Evolutionary conservation across 768 basidiomycete species (phyloP).

Genomic region (Pisolithus albus): DNA sequence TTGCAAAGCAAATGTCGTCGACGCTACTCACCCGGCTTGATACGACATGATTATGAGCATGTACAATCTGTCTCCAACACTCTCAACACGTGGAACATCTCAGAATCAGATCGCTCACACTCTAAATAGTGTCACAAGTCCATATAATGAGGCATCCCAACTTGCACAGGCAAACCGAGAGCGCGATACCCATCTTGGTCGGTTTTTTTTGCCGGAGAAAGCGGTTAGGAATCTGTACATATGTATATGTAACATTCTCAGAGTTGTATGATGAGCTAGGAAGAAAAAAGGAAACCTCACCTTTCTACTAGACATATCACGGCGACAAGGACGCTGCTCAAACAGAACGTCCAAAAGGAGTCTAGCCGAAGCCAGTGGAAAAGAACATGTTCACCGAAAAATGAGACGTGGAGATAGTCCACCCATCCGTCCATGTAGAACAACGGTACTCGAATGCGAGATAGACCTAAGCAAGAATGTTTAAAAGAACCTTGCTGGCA

Average conservation of each 20-base stretch:
- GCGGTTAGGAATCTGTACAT: slow-evolving; percentile 42
- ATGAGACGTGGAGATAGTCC: slow-evolving; percentile 38
- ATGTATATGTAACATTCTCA: not conserved
- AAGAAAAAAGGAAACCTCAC: slow-evolving; percentile 29
- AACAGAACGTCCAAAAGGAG: slow-evolving; percentile 43
- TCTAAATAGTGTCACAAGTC: slow-evolving; percentile 50
- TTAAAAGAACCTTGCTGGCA: too few species aligned
- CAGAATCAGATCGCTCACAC: slow-evolving; percentile 38
- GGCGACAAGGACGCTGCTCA: slow-evolving; percentile 39
- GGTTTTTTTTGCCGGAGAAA: slow-evolving; percentile 42
- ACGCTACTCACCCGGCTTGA: slow-evolving; percentile 51
- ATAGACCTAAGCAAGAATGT: not conserved
- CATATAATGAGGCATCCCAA: slow-evolving; percentile 53
- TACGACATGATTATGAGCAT: slow-evolving; percentile 73
- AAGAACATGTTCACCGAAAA: slow-evolving; percentile 42
- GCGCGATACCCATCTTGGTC: slow-evolving; percentile 33
- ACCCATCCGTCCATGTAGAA: slow-evolving; percentile 39
- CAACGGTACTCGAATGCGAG: not conserved
- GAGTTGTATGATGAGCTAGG: not conserved
- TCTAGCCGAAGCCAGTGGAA: slow-evolving; percentile 36
- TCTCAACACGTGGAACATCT: not conserved
- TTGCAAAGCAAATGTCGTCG: too few species aligned
- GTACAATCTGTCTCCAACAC: slow-evolving; percentile 41
- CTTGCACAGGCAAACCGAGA: slow-evolving; percentile 41
- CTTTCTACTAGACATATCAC: slow-evolving; percentile 51